phyloP scores from a whole-genome alignment of 768 basidiomycete genomes.

The Russula ochroleuca region DNA sequence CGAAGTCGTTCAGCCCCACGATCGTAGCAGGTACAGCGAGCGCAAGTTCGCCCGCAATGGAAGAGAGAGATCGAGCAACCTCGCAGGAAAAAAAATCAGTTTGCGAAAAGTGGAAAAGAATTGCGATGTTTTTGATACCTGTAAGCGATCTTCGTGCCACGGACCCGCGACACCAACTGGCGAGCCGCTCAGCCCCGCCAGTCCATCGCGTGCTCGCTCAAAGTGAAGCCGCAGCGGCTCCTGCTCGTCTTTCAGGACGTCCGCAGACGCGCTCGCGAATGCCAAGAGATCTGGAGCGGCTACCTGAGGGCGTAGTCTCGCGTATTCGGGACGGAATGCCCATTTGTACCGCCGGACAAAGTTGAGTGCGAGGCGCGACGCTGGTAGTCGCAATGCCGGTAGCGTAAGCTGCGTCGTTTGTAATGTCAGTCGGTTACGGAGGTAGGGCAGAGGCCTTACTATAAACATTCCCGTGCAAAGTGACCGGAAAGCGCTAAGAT shows the following conservation, averaged over 20 bases:
- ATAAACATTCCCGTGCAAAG: constrained; percentile 52
- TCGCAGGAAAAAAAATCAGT: constrained; percentile 28
- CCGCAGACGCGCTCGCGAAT: constrained; percentile 40
- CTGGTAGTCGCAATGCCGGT: constrained; percentile 44
- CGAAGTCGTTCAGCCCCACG: constrained; percentile 24
- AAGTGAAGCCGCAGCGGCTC: constrained; percentile 45
- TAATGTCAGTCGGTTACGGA: background rate
- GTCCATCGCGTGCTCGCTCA: constrained; percentile 39
- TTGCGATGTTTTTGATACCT: constrained; percentile 35
- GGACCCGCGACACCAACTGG: constrained; percentile 42
- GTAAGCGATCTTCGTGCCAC: constrained; percentile 47
- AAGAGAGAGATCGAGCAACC: constrained; percentile 37
- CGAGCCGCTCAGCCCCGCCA: constrained; percentile 10
- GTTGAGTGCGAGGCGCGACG: constrained; percentile 51
- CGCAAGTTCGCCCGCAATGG: constrained; percentile 25
- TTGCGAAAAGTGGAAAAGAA: background rate
- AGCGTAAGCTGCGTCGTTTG: constrained; percentile 42
- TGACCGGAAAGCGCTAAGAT: constrained; percentile 32
- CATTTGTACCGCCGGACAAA: constrained; percentile 70
- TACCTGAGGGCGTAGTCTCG: constrained; percentile 45
- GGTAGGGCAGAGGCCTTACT: constrained; percentile 37
- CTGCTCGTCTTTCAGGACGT: constrained; percentile 29
- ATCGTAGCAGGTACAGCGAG: constrained; percentile 20
- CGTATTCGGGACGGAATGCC: constrained; percentile 62
- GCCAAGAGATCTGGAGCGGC: constrained; percentile 52